phyloP scores from a whole-genome alignment of 306 rosid genomes.

The barrel medic (Medicago truncatula) region DNA sequence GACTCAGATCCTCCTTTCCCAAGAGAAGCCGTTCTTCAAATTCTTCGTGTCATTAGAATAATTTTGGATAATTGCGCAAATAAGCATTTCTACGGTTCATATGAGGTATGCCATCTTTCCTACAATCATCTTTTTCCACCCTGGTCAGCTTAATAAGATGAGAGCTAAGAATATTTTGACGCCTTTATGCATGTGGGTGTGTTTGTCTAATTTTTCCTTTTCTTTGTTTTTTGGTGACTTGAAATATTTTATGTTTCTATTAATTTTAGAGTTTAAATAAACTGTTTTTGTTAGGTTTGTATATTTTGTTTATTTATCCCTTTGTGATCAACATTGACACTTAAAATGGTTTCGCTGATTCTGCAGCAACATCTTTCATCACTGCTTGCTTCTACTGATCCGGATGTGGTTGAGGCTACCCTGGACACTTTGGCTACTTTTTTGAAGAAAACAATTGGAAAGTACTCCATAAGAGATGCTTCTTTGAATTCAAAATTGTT shows the following conservation, averaged over 20 bases:
- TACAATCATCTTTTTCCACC: neutral
- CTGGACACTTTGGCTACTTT: conserved; percentile 89
- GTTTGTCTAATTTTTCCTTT: neutral
- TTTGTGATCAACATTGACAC: conserved; percentile 26
- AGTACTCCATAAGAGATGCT: conserved; percentile 79
- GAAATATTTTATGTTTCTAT: conserved; percentile 13
- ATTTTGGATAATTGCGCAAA: conserved; percentile 95
- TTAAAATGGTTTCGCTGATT: conserved; percentile 42
- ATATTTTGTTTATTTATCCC: conserved; percentile 8
- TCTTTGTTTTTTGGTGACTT: conserved; percentile 23
- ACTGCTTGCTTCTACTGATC: conserved; percentile 93
- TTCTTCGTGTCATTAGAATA: conserved; percentile 85
- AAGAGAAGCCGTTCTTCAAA: conserved; percentile 89
- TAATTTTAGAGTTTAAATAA: conserved; percentile 11
- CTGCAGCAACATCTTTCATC: conserved; percentile 98
- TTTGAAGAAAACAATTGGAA: conserved; percentile 91
- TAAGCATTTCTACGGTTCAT: conserved; percentile 94
- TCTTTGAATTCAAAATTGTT: conserved; percentile 83
- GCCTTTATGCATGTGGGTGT: neutral
- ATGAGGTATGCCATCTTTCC: conserved; percentile 67
- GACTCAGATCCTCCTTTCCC: conserved; percentile 88
- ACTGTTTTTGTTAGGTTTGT: neutral
- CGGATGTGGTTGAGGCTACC: conserved; percentile 94
- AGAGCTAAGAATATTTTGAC: conserved; percentile 20
- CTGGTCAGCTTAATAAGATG: conserved; percentile 9